Percentiles rank a stretch among this genome's conserved stretches.
Conservation (phyloP, 177 flowering plant species). For the Tripterygium wilfordii region DNA sequence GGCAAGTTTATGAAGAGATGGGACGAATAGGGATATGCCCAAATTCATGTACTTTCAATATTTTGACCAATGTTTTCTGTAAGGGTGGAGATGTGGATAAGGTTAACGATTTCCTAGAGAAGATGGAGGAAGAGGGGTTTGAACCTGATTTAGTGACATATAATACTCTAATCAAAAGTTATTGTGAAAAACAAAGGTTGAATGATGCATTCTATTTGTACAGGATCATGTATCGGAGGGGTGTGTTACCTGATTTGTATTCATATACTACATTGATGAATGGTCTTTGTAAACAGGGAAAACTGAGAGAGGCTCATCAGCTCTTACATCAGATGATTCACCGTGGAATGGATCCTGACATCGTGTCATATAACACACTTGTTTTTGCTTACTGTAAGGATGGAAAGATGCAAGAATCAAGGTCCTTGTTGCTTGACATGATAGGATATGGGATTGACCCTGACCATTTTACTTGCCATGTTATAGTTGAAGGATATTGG, state of each 20-base stretch:
- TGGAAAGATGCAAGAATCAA: conserved; percentile 62
- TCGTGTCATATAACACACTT: conserved; percentile 44
- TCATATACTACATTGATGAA: conserved; percentile 70
- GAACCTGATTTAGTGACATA: conserved; percentile 84
- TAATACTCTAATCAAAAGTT: conserved; percentile 67
- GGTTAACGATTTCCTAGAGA: conserved; percentile 72
- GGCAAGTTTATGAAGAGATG: conserved; percentile 70
- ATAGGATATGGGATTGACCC: conserved; percentile 49
- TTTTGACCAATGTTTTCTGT: conserved; percentile 70
- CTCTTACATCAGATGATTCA: conserved; percentile 64
- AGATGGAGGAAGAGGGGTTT: conserved; percentile 92
- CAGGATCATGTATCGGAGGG: conserved; percentile 71
- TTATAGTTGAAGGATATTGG: conserved; percentile 59
- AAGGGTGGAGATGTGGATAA: conserved; percentile 50
- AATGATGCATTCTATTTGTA: conserved; percentile 74
- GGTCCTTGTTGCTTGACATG: conserved; percentile 56
- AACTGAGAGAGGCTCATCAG: conserved; percentile 67
- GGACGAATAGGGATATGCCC: conserved; percentile 48
- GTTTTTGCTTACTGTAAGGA: conserved; percentile 68
- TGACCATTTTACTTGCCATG: conserved; percentile 48
- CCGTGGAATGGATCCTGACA: conserved; percentile 63
- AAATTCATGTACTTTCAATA: conserved; percentile 71
- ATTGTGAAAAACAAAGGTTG: conserved; percentile 61
- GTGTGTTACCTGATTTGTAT: conserved; percentile 67
- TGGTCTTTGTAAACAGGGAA: conserved; percentile 63